Evolutionary conservation across 2,329 filamentous ascomycete species (phyloP).

Genomic region (Alternaria brassicae): DNA sequence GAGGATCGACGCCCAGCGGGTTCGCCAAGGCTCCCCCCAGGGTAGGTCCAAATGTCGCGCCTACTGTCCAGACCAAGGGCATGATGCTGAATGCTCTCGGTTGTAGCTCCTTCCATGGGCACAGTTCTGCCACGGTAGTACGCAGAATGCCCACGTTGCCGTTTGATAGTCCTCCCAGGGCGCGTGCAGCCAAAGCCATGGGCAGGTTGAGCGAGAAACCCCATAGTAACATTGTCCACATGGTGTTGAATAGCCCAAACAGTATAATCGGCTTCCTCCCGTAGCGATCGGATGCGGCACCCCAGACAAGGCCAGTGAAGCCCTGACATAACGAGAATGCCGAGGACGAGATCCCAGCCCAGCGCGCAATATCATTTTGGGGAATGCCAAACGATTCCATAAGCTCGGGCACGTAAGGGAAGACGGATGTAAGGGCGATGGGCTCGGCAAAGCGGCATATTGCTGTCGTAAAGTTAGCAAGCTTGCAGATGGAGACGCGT

Average conservation of each 20-base stretch:
- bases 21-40: conserved; percentile 88
- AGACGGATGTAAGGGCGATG: conserved; percentile 91
- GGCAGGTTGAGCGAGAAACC: conserved; percentile 79
- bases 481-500: background rate
- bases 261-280: conserved; percentile 87
- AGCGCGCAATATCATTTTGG: conserved; percentile 58
- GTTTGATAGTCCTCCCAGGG: conserved; percentile 82
- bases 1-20: conserved; percentile 76
- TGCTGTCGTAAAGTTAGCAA: conserved; percentile 60
- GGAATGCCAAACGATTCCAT: conserved; percentile 51
- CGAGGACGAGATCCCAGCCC: conserved; percentile 86
- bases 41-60: conserved; percentile 82
- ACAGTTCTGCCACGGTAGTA: conserved; percentile 92
- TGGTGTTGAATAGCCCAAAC: conserved; percentile 75
- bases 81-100: conserved; percentile 91
- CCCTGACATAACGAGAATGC: conserved; percentile 80
- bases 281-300: conserved; percentile 78
- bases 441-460: conserved; percentile 93
- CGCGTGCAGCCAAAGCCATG: conserved; percentile 81
- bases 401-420: conserved; percentile 81
- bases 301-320: conserved; percentile 88
- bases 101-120: conserved; percentile 83
- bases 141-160: conserved; percentile 86
- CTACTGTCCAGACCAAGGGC: conserved; percentile 89
- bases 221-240: conserved; percentile 81